Evolutionary conservation across 768 basidiomycete genomes (phyloP), one percentile per base, ranked within the genome.

Genomic region (Leccinum rimulosum): DNA sequence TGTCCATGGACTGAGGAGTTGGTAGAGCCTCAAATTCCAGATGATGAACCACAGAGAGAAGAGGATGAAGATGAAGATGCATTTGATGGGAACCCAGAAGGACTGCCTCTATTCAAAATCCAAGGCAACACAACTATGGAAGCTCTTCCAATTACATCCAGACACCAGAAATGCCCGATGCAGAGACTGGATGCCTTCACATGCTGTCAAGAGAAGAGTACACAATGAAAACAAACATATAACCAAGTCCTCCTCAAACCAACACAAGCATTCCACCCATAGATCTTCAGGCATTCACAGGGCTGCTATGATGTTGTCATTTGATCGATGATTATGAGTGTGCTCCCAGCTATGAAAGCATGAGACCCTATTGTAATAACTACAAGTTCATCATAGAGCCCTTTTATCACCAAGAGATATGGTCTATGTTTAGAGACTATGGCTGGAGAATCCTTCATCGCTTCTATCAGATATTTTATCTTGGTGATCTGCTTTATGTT

Each of bases 391-490:
- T 56, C 1, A 48, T 50, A 12, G 47, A 58, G 4, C 47, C 54
- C 9, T 61, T 57, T 19, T 60, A 55, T 19, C 14, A 2, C 2
- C 53, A 45, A 9, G 55, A 22, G 2, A 3, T 33, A 2, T 65
- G 61, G 61, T 47, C 31, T 2, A 52, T 43, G 0, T 64, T 60
- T 33, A 7, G 40, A 6, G 57, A 65, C 14, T 58, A 63, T 58
- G 57, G 61, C 0, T 62, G 43, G n/a, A 14, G 52, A 4, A n/a
- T 59, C 4, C 25, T 7, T 0, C 7, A 6, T 14, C 52, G 35
- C 28, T 62, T 59, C 35, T 11, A 7, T 7, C 58, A 61, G 25
- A 62, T 62, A 52, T 64, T 62, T 17, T 62, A 62, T 35, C 22
- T 62, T 17, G 43, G n/a, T 2, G 17, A 33, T 6, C 61, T 4